Evolutionary conservation across 192 early-diverging fungal genomes (phyloP), one percentile per base, ranked within the genome.

Genomic region (Coemansia sp.): DNA sequence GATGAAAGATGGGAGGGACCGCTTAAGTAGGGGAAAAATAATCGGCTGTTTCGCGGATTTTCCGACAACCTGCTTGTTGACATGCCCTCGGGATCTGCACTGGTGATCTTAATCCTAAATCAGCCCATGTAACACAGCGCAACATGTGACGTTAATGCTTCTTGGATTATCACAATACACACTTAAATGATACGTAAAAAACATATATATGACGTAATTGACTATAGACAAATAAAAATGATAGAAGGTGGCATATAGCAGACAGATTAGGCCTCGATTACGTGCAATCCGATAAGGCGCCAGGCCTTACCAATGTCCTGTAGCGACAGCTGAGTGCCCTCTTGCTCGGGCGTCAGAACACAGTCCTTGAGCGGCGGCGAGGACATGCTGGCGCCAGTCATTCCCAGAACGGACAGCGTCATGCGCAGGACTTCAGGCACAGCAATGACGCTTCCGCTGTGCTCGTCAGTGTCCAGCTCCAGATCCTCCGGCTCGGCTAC

Each of bases 391-490:
- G 71, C 60, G 17, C 40, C 56, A 7, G 72, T 72, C 25, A 54
- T 71, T 42, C 78, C 78, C 6, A 80, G 78, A 62, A 80, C 78
- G 8, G 78, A 74, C 36, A 80, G 65, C 27, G 78, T 80, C 78
- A 80, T 80, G 4, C 78, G 78, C 72, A 80, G 67, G 22, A 75
- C 73, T 46, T 80, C 78, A 11, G 78, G 78, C 59, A 74, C 78
- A 2, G 78, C 64, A 29, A 71, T 74, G 38, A 80, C 65, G 41
- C 78, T 80, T 53, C 78, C 78, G 69, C 78, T 74, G 36, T 80
- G 45, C 57, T 80, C 78, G 65, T 80, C 78, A 7, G 72, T 62
- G 46, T 71, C 73, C 27, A 80, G 65, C 47, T 74, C 78, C 9
- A 80, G 31, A 8, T 80, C 78, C 15, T 68, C 72, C 0, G 68